These are phyloP conservation scores for Fusarium mangiferae DNA, from an alignment of 2,329 filamentous ascomycete species.

Conservation along the genomic window DNA sequence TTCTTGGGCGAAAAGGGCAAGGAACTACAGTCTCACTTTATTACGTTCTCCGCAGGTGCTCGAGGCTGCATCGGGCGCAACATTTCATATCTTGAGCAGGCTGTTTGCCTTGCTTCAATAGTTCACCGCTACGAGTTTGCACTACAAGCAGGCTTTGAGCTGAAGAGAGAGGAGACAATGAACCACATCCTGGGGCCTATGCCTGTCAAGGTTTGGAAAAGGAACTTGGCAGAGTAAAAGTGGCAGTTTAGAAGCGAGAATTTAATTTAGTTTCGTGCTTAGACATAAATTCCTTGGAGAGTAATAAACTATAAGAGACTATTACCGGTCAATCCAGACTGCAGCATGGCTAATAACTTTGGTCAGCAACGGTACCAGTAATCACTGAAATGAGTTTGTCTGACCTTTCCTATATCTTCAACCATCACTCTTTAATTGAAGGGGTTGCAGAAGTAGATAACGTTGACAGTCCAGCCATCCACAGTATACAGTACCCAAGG, in stretches of 20 bases:
- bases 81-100: slow-evolving; percentile 57
- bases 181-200: not conserved
- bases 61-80: slow-evolving; percentile 54
- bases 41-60: slow-evolving; percentile 54
- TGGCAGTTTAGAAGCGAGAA: not conserved
- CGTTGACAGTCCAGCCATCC: not conserved
- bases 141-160: not conserved
- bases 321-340: not conserved
- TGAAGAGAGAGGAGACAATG: not conserved
- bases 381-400: not conserved
- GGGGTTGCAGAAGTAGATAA: not conserved
- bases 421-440: not conserved
- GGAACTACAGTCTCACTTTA: slow-evolving; percentile 50
- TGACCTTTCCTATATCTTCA: not conserved
- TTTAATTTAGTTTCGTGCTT: too few relatives aligned
- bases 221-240: not conserved
- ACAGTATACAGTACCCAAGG: not conserved
- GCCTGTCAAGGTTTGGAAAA: not conserved
- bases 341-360: not conserved
- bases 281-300: too few relatives aligned
- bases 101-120: slow-evolving; percentile 54
- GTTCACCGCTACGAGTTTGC: slow-evolving; percentile 50
- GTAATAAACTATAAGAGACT: too few relatives aligned
- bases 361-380: too few relatives aligned
- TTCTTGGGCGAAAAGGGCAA: slow-evolving; percentile 53